Evolutionary conservation across 441 rosid genomes (phyloP).

Genomic region (Gossypium aridum): DNA sequence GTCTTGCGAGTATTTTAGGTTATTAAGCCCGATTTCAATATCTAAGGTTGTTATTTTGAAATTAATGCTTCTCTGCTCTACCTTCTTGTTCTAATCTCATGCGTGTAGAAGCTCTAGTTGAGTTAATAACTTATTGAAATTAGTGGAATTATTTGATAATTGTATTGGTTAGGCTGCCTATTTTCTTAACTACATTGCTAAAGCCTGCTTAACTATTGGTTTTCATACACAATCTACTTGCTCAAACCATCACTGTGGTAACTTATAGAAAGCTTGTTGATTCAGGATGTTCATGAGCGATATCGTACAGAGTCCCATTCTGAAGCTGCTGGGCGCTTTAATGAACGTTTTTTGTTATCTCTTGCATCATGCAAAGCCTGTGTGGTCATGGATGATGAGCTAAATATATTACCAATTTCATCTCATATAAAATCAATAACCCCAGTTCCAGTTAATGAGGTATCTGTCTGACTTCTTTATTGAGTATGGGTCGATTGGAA

Average conservation of each 20-base stretch:
- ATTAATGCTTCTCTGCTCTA: background rate
- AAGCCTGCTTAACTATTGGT: background rate
- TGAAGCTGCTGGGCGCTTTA: slow-evolving; percentile 77
- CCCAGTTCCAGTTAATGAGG: slow-evolving; percentile 67
- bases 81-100: background rate
- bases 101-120: background rate
- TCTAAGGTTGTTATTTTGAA: background rate
- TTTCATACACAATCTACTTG: background rate
- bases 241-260: background rate
- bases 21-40: background rate
- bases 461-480: slow-evolving; percentile 23
- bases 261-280: slow-evolving; percentile 22
- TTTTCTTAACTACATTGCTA: background rate
- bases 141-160: background rate
- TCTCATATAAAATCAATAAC: slow-evolving; percentile 81
- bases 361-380: slow-evolving; percentile 92
- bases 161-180: background rate
- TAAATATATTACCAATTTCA: slow-evolving; percentile 83
- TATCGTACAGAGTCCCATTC: slow-evolving; percentile 95
- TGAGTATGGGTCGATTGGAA: background rate
- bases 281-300: slow-evolving; percentile 98
- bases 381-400: slow-evolving; percentile 89
- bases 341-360: slow-evolving; percentile 88
- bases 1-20: background rate
- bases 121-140: background rate